Percentiles rank a stretch among this genome's conserved stretches.
Evolutionary conservation across 805 yeast genomes (phyloP).

Genomic region (Alloascoidea africana): DNA sequence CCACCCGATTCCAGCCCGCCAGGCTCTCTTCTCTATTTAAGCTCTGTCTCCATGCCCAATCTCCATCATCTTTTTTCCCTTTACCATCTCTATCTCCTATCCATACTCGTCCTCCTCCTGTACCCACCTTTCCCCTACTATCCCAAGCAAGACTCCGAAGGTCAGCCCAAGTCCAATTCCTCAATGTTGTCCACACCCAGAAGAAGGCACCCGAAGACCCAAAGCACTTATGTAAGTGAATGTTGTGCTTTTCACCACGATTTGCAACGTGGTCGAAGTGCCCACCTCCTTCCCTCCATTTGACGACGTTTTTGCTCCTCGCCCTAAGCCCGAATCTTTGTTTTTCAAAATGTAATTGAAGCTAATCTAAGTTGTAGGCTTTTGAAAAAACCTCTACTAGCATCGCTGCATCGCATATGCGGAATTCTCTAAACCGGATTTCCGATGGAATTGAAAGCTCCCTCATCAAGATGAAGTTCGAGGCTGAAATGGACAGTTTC

Average conservation of each 20-base stretch:
- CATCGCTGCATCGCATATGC: conserved; percentile 95
- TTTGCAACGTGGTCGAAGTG: not conserved
- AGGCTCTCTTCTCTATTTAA: too few species aligned
- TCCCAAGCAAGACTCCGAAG: too few species aligned
- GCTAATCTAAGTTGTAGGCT: conserved; percentile 32
- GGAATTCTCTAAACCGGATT: conserved; percentile 83
- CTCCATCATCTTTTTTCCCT: too few species aligned
- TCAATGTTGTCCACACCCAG: too few species aligned
- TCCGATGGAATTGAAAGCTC: conserved; percentile 58
- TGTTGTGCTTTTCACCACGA: not conserved
- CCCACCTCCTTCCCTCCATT: not conserved
- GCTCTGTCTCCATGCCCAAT: too few species aligned
- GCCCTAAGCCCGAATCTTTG: not conserved
- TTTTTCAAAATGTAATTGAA: not conserved
- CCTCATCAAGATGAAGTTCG: conserved; percentile 36
- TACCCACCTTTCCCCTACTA: too few species aligned
- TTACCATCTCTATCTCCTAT: too few species aligned
- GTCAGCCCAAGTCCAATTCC: too few species aligned
- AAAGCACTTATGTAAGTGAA: conserved; percentile 47
- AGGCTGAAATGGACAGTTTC: conserved; percentile 86
- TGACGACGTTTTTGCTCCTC: not conserved
- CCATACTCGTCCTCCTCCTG: too few species aligned
- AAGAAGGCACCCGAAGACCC: conserved; percentile 52
- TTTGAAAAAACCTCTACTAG: conserved; percentile 91
- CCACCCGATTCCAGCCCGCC: too few species aligned